Evolutionary conservation across 2,329 filamentous ascomycete species (phyloP).

Genomic region (Nectriaceae sp.): DNA sequence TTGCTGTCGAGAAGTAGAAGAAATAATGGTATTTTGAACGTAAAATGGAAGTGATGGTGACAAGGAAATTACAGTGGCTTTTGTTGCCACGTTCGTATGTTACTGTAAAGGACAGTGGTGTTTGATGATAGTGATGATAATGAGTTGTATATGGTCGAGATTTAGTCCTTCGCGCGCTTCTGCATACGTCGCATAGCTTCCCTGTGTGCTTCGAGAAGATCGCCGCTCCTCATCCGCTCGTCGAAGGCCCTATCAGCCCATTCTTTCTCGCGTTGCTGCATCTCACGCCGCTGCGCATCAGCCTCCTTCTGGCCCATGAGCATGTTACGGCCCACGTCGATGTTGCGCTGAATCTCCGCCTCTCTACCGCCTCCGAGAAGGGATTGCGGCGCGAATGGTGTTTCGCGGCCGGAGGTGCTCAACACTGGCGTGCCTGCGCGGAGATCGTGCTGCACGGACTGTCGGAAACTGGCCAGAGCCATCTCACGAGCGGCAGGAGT

Average conservation of each 20-base stretch:
- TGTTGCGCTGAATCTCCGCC: conserved; percentile 46
- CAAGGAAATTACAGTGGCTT: too few species aligned
- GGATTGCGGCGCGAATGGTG: conserved; percentile 37
- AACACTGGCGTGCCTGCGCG: conserved; percentile 41
- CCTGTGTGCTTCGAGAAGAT: conserved; percentile 74
- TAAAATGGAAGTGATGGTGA: too few species aligned
- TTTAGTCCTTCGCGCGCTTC: conserved; percentile 40
- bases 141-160: too few species aligned
- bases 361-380: conserved; percentile 38
- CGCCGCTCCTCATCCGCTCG: conserved; percentile 73
- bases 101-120: too few species aligned
- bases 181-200: conserved; percentile 84
- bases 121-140: too few species aligned
- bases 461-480: conserved; percentile 67
- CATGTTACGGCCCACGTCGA: conserved; percentile 55
- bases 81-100: too few species aligned
- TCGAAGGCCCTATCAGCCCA: conserved; percentile 66
- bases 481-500: conserved; percentile 52
- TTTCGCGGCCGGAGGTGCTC: conserved; percentile 38
- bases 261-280: conserved; percentile 58
- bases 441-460: conserved; percentile 65
- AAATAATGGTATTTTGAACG: not conserved
- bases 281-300: conserved; percentile 60
- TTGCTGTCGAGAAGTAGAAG: not conserved
- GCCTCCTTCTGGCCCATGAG: conserved; percentile 65